phyloP scores from a whole-genome alignment of 164 flowering plant species.

The Magnolia kwangsiensis region DNA sequence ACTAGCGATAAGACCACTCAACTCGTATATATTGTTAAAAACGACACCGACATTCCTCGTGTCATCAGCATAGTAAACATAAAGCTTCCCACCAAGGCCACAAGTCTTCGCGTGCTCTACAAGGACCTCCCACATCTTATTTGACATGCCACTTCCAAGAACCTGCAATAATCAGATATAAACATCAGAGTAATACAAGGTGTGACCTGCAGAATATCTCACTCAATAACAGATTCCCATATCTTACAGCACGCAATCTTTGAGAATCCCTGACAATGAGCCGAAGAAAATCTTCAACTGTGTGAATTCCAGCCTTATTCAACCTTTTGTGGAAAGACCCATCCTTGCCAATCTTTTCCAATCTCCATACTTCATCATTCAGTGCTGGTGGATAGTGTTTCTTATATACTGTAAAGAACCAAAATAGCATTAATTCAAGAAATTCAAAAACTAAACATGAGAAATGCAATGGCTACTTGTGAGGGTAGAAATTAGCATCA shows the following conservation, averaged over 20 bases:
- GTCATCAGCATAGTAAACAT: conserved; percentile 56
- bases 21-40: conserved; percentile 81
- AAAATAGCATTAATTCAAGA: background rate
- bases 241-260: conserved; percentile 70
- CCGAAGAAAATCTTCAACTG: conserved; percentile 83
- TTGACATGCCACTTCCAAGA: conserved; percentile 99
- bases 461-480: background rate
- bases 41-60: conserved; percentile 72
- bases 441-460: background rate
- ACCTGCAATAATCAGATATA: conserved; percentile 42
- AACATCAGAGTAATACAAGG: conserved; percentile 3
- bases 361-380: conserved; percentile 87
- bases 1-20: conserved; percentile 70
- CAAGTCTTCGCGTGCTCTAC: conserved; percentile 97
- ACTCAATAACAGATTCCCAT: background rate
- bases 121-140: conserved; percentile 97
- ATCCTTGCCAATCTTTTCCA: conserved; percentile 96
- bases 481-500: background rate
- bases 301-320: conserved; percentile 60
- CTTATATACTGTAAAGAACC: conserved; percentile 65
- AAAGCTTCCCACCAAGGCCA: conserved; percentile 71
- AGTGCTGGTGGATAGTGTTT: conserved; percentile 94
- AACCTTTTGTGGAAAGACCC: conserved; percentile 91
- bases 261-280: conserved; percentile 71
- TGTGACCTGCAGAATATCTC: background rate